Evolutionary conservation across 345 rosid species (phyloP).

Genomic region (Arabis hirsuta): DNA sequence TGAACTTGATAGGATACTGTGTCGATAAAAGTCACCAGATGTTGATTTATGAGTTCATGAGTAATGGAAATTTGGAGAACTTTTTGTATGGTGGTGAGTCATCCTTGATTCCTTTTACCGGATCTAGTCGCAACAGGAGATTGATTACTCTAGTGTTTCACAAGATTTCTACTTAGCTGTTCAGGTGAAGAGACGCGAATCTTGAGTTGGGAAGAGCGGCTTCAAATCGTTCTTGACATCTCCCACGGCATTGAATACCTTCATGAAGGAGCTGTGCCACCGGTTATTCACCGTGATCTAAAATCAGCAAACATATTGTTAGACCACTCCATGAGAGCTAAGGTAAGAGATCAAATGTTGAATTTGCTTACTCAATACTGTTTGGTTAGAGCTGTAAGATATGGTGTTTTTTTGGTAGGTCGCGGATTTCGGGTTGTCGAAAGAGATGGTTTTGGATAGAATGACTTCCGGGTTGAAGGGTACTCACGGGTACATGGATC

Average conservation of each 20-base stretch:
- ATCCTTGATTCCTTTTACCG: background rate
- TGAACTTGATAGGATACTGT: constrained; percentile 90
- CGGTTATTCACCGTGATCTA: constrained; percentile 94
- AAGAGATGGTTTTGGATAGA: constrained; percentile 79
- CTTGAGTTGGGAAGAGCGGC: constrained; percentile 84
- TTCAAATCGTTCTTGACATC: constrained; percentile 83
- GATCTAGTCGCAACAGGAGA: background rate
- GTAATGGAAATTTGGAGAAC: constrained; percentile 89
- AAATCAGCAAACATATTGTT: constrained; percentile 90
- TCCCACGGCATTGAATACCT: constrained; percentile 95
- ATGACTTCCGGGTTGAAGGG: constrained; percentile 84
- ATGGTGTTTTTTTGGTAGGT: constrained; percentile 51
- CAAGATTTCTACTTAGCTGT: constrained; percentile 8
- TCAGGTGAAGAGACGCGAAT: constrained; percentile 55
- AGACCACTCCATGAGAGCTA: constrained; percentile 89
- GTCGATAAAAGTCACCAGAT: constrained; percentile 80
- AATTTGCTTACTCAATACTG: background rate
- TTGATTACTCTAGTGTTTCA: constrained; percentile 18
- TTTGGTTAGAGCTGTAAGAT: background rate
- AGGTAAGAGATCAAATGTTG: constrained; percentile 51
- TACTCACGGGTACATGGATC: constrained; percentile 93
- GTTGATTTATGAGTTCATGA: constrained; percentile 94
- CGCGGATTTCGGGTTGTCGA: constrained; percentile 95
- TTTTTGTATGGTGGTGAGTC: constrained; percentile 71
- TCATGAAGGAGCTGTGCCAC: constrained; percentile 97